Base-by-base conservation (phyloP, 2,329 filamentous ascomycete species). In the Cercospora zeina region DNA sequence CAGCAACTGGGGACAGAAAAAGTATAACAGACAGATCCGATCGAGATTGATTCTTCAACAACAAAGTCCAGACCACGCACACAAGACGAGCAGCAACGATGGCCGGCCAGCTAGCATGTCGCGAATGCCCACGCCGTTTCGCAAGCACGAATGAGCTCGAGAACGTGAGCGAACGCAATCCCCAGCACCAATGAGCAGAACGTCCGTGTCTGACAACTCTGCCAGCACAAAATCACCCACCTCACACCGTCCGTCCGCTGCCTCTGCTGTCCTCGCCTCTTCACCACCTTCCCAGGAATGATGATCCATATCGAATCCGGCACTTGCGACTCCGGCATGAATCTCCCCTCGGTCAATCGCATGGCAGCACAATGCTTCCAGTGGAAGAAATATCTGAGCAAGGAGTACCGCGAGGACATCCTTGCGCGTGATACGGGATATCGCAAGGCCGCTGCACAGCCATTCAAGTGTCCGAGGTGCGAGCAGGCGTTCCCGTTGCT, bases 231-330 rank as follows among this genome's bases (percentile, higher is more conserved):
- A 21, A 21, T 58, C 45, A 37, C 47, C 45, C 56, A 51, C 31
- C 31, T 58, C 1, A 45, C 56, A 14, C 16, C 19, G 11, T 37
- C 45, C 9, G 27, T 51, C 19, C 42, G 45, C 56, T 58, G 56
- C 47, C 56, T 58, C 19, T 58, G 59, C 45, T 62, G 59, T 27
- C 42, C 49, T 9, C 63, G 60, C 16, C 50, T 47, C 4, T 66
- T 66, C 51, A 60, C 39, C 34, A 61, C 59, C 33, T 66, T 62
- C 19, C 30, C 50, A 30, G 62, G 59, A 60, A 66, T 62, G 65
- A 53, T 66, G 54, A 55, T 61, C 58, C 65, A 66, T 30, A 53
- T 64, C 33, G 62, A 66, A 54, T 31, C 47, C 42, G 57, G 49
- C 11, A 61, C 10, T 1, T 66, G 62, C 45, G 24, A 33, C 3